Evolutionary conservation across 441 rosid species (phyloP).

Genomic region (Bocquillonia castaneifolia): DNA sequence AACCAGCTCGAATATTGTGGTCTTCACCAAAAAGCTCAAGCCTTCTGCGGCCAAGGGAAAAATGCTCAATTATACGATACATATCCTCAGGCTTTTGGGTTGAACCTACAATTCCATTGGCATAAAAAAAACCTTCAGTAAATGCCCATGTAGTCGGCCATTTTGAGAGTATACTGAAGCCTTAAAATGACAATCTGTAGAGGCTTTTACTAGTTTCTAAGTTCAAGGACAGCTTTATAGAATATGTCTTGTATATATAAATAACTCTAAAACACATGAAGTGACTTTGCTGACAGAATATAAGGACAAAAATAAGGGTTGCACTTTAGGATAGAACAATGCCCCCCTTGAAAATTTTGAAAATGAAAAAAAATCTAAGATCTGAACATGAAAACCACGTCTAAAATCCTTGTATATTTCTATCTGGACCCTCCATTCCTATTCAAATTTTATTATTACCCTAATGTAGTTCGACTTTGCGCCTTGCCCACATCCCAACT

Average conservation of each 20-base stretch:
- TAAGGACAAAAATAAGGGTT: background rate
- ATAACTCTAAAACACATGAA: background rate
- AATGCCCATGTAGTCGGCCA: background rate
- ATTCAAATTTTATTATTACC: too few species aligned
- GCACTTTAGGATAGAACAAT: too few species aligned
- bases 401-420: too few species aligned
- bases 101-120: slow-evolving; percentile 56
- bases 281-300: background rate
- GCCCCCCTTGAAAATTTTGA: too few species aligned
- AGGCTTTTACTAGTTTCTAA: background rate
- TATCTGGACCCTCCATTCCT: too few species aligned
- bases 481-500: too few species aligned
- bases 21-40: slow-evolving; percentile 99
- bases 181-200: background rate
- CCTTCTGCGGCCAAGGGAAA: slow-evolving; percentile 92
- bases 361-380: too few species aligned
- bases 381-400: too few species aligned
- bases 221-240: background rate
- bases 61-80: slow-evolving; percentile 97
- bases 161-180: background rate
- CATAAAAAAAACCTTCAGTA: slow-evolving; percentile 12
- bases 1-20: slow-evolving; percentile 91
- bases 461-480: too few species aligned
- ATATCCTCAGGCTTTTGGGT: slow-evolving; percentile 98
- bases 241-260: background rate